Conservation (phyloP, 2,329 filamentous ascomycete genomes). For the Alternaria novae-zelandiae region DNA sequence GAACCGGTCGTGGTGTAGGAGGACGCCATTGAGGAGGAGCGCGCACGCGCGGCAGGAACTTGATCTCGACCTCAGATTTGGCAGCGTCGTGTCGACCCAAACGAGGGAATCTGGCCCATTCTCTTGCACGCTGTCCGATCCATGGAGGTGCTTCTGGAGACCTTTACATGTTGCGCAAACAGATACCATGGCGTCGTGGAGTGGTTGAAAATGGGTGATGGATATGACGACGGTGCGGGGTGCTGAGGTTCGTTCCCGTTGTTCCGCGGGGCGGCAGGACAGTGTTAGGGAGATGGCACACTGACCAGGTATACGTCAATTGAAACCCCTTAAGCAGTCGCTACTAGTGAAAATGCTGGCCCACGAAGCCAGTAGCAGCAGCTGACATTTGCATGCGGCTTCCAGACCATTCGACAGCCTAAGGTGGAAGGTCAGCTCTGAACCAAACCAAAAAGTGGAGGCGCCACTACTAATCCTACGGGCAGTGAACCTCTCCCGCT, state of each 20-base stretch:
- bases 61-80: slow-evolving; percentile 37
- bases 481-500: neutral
- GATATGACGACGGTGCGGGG: slow-evolving; percentile 9
- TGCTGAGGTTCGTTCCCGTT: slow-evolving; percentile 15
- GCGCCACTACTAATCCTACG: slow-evolving; percentile 5
- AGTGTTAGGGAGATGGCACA: slow-evolving; percentile 8
- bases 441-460: slow-evolving; percentile 1
- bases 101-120: slow-evolving; percentile 21
- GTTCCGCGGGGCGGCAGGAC: slow-evolving; percentile 16
- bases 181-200: slow-evolving; percentile 32
- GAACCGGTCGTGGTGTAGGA: slow-evolving; percentile 43
- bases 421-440: slow-evolving; percentile 6
- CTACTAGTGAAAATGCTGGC: neutral
- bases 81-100: slow-evolving; percentile 39
- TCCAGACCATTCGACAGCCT: slow-evolving; percentile 8
- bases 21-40: slow-evolving; percentile 41
- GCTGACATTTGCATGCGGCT: slow-evolving; percentile 11
- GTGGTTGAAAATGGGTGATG: neutral
- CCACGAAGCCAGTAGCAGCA: slow-evolving; percentile 4
- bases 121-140: slow-evolving; percentile 22
- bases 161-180: slow-evolving; percentile 43
- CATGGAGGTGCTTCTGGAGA: slow-evolving; percentile 38
- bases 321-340: slow-evolving; percentile 12
- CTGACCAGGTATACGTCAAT: neutral
- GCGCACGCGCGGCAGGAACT: slow-evolving; percentile 42